Base-by-base conservation (phyloP, 805 yeast genomes). In the Spathaspora sp. region DNA sequence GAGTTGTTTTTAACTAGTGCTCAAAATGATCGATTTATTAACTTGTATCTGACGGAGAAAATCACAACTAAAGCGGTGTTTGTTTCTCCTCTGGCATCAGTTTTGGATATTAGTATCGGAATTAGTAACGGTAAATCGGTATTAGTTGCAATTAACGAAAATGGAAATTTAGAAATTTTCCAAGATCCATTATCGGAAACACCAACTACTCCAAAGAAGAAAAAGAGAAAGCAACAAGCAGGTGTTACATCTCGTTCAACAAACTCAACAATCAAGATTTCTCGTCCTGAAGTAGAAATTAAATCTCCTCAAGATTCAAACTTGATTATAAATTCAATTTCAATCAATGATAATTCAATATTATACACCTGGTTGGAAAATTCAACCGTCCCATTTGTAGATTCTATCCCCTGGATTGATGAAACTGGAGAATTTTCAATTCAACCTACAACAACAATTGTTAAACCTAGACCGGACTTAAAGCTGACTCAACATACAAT, bases 21-120 rank as follows among this genome's bases (percentile, higher is more conserved):
- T 1, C 73, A 73, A 35, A 85, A 85, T 54, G 98, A 92, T 66
- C 79, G 97, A 58, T 90, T 89, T 65, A 77, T 91, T 57, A 89
- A 89, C 64, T 72, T 87, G 38, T 85, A 86, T 62, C 78, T 86
- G 10, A 50, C 82, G 2, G 68, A 73, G 31, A 67, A 71, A 46
- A 62, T 68, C 28, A 62, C 81, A 2, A 73, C 85, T 2, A 68
- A 70, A 20, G 67, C 76, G 8, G 87, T 91, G 2, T 78, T 89
- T 51, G 91, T 87, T 14, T 76, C 92, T 2, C 26, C 26, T 3
- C 87, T 86, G 55, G 75, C 89, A 14, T 80, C 87, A 47, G 82
- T 89, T 12, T 52, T 64, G 1, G 67, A 70, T 7, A 62, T 87
- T 8, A 64, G 79, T 0, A 67, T 74, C 52, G 75, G 70, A 5